Percentiles rank a stretch among this genome's conserved stretches.
phyloP scores from a whole-genome alignment of 805 yeast genomes.

The Ogataea neopini region DNA sequence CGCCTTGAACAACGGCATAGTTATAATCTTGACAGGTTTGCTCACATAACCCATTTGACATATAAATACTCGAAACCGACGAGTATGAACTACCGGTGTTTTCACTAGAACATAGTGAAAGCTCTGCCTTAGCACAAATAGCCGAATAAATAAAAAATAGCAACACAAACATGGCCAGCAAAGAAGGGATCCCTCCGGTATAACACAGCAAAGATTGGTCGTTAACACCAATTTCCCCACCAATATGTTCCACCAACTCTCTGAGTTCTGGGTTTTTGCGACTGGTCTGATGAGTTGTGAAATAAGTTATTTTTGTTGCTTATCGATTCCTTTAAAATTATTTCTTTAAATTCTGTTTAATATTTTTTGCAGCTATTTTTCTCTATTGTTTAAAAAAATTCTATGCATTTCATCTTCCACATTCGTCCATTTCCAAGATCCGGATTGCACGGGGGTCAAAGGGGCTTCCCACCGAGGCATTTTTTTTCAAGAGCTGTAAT shows the following conservation, averaged over 20 bases:
- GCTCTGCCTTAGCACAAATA: constrained; percentile 2
- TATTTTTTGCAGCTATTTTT: constrained; percentile 4
- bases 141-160: neutral
- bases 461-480: too few species aligned
- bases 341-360: neutral
- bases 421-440: constrained; percentile 1
- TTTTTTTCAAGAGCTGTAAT: neutral
- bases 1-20: constrained; percentile 47
- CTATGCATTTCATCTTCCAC: constrained; percentile 4
- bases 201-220: too few species aligned
- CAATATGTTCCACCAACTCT: neutral
- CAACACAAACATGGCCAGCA: neutral
- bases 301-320: neutral
- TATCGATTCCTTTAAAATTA: neutral
- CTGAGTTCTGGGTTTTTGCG: neutral
- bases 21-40: constrained; percentile 41
- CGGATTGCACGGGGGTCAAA: neutral
- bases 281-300: neutral
- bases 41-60: constrained; percentile 46
- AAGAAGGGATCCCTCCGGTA: neutral
- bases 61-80: constrained; percentile 17
- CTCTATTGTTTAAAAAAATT: constrained; percentile 2
- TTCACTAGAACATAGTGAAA: constrained; percentile 29
- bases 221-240: too few species aligned
- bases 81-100: constrained; percentile 27